Evolutionary conservation across 139 green algal species (phyloP).

Genomic region (Auxenochlorella pyrenoidosa): DNA sequence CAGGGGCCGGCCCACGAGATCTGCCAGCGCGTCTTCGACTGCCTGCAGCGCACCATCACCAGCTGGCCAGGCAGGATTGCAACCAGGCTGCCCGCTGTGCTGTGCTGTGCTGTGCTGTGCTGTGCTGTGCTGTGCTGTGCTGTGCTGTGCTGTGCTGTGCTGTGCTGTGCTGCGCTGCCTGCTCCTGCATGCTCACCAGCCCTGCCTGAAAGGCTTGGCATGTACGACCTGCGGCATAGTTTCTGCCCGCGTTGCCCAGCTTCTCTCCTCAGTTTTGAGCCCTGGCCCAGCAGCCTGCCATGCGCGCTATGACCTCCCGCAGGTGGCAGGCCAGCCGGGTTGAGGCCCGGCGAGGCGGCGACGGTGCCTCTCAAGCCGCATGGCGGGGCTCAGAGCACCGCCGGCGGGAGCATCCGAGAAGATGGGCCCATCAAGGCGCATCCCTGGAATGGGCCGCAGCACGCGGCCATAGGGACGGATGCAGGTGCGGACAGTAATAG

Average conservation of each 20-base stretch:
- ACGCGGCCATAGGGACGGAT: not conserved
- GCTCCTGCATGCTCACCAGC: too few relatives aligned
- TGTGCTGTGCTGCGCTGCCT: not conserved
- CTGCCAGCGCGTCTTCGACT: constrained; percentile 14
- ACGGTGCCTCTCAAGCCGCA: not conserved
- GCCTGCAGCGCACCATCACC: constrained; percentile 30
- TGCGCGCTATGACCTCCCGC: not conserved
- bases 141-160: not conserved
- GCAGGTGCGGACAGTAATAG: not conserved
- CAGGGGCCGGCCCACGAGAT: constrained; percentile 23
- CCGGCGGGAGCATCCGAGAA: not conserved
- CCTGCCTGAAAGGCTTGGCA: too few relatives aligned
- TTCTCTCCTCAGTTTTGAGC: too few relatives aligned
- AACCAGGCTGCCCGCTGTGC: not conserved
- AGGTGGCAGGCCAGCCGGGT: constrained; percentile 11
- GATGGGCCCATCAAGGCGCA: not conserved
- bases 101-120: not conserved
- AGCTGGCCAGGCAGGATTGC: constrained; percentile 25
- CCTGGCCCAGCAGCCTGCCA: too few relatives aligned
- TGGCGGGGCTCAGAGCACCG: too few relatives aligned
- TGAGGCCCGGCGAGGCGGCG: not conserved
- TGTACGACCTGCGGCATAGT: too few relatives aligned
- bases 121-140: not conserved
- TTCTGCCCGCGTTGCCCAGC: too few relatives aligned
- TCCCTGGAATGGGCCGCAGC: not conserved